phyloP scores from a whole-genome alignment of 768 basidiomycete genomes.

The Rubroboletus satanas region DNA sequence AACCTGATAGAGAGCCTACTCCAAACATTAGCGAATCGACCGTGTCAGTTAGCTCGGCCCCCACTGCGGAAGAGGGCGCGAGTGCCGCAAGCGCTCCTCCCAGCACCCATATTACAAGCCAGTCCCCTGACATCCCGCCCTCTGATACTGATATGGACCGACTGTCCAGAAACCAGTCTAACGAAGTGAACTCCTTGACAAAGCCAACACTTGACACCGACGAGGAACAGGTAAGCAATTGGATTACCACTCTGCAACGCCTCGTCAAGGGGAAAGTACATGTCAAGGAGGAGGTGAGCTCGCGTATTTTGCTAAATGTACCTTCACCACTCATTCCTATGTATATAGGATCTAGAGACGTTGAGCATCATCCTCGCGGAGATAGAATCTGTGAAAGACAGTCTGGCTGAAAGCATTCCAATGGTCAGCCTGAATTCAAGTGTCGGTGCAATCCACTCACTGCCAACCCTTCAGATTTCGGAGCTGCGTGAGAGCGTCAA shows the following conservation, averaged over 20 bases:
- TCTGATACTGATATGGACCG: background rate
- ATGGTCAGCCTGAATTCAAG: slow-evolving; percentile 15
- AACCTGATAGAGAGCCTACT: slow-evolving; percentile 3
- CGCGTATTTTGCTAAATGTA: background rate
- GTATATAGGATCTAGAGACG: slow-evolving; percentile 21
- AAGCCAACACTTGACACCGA: background rate
- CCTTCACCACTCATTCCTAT: background rate
- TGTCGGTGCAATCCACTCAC: background rate
- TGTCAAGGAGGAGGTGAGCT: slow-evolving; percentile 21
- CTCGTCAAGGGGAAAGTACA: slow-evolving; percentile 29
- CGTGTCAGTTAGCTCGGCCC: background rate
- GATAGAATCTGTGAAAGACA: slow-evolving; percentile 25
- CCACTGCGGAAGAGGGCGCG: background rate
- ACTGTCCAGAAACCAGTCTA: background rate
- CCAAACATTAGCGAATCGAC: slow-evolving; percentile 1
- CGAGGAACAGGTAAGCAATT: slow-evolving; percentile 12
- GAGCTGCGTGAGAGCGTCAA: slow-evolving; percentile 19
- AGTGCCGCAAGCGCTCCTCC: slow-evolving; percentile 3
- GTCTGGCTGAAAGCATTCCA: slow-evolving; percentile 1
- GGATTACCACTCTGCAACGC: slow-evolving; percentile 27
- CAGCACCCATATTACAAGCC: slow-evolving; percentile 20
- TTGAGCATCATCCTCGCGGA: slow-evolving; percentile 29
- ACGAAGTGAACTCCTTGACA: background rate
- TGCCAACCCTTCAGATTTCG: slow-evolving; percentile 8
- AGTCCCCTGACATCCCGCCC: slow-evolving; percentile 10